These are phyloP conservation scores for Alternaria sp. DNA, from an alignment of 2,329 filamentous ascomycete genomes.

Conservation along the genomic window DNA sequence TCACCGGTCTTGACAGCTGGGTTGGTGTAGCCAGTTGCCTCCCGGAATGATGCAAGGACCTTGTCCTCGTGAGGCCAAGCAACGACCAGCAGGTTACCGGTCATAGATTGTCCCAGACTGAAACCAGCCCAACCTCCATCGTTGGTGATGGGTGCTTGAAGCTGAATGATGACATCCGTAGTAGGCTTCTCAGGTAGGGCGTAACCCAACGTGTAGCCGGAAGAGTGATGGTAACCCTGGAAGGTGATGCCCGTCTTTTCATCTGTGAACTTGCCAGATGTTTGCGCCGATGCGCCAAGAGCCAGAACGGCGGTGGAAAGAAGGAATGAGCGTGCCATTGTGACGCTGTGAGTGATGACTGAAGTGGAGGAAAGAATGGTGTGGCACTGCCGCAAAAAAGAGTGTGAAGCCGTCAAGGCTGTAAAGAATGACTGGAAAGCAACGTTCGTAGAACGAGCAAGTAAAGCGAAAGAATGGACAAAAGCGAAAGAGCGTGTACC, in stretches of 20 bases:
- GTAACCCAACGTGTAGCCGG: slow-evolving; percentile 58
- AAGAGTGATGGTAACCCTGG: slow-evolving; percentile 40
- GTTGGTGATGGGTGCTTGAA: slow-evolving; percentile 54
- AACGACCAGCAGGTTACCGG: slow-evolving; percentile 57
- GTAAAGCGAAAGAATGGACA: slow-evolving; percentile 18
- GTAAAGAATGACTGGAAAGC: slow-evolving; percentile 26
- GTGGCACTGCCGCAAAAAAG: slow-evolving; percentile 35
- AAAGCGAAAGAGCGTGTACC: slow-evolving; percentile 17
- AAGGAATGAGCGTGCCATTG: slow-evolving; percentile 39
- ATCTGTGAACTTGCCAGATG: slow-evolving; percentile 37
- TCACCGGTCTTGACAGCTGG: slow-evolving; percentile 54
- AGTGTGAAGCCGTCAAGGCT: slow-evolving; percentile 44
- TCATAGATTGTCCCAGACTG: slow-evolving; percentile 58
- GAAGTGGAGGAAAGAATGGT: slow-evolving; percentile 21
- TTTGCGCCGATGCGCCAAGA: slow-evolving; percentile 34
- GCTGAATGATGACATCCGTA: slow-evolving; percentile 63
- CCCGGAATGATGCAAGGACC: slow-evolving; percentile 56
- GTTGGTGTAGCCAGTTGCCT: slow-evolving; percentile 57
- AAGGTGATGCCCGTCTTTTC: slow-evolving; percentile 44
- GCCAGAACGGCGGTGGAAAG: slow-evolving; percentile 35
- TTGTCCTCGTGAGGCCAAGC: slow-evolving; percentile 60
- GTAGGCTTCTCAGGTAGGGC: slow-evolving; percentile 57
- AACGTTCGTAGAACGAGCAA: slow-evolving; percentile 23
- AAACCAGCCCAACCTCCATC: slow-evolving; percentile 60
- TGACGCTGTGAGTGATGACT: slow-evolving; percentile 11